These are phyloP conservation scores for Omphalea diandra DNA, from an alignment of 441 rosid species.

Conservation along the genomic window DNA sequence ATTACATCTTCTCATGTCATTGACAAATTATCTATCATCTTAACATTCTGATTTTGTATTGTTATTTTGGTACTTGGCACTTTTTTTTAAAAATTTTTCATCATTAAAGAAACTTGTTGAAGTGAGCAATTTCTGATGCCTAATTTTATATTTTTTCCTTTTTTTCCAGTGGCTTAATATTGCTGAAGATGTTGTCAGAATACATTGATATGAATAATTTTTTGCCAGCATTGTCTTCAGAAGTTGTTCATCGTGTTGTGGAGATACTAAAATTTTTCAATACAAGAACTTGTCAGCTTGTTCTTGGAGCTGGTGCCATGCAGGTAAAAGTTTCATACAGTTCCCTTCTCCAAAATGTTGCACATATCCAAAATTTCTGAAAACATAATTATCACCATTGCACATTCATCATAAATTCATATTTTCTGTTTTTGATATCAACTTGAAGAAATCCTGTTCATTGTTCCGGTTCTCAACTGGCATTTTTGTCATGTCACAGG, in stretches of 20 bases:
- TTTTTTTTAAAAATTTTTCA: background rate
- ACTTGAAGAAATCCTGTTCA: conserved; percentile 4
- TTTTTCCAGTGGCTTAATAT: conserved; percentile 82
- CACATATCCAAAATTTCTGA: too few species aligned
- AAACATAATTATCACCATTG: background rate
- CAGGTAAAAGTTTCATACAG: conserved; percentile 80
- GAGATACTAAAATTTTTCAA: conserved; percentile 94
- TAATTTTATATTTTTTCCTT: conserved; percentile 22
- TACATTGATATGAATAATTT: conserved; percentile 89
- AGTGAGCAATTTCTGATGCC: conserved; percentile 23
- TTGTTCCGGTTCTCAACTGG: conserved; percentile 18
- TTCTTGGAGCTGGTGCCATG: conserved; percentile 99
- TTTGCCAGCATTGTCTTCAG: conserved; percentile 85
- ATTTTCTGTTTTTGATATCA: background rate
- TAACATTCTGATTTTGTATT: background rate
- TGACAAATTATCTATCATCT: background rate
- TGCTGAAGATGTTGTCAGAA: conserved; percentile 98
- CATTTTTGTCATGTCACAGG: conserved; percentile 49
- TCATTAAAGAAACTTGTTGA: conserved; percentile 5
- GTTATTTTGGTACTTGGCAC: background rate
- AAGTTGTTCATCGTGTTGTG: conserved; percentile 93
- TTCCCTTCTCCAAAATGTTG: background rate
- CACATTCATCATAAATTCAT: background rate
- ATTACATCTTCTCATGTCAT: conserved; percentile 3
- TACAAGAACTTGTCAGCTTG: conserved; percentile 96